Conservation (phyloP, 2,329 filamentous ascomycete species). For the Didymella lethalis region DNA sequence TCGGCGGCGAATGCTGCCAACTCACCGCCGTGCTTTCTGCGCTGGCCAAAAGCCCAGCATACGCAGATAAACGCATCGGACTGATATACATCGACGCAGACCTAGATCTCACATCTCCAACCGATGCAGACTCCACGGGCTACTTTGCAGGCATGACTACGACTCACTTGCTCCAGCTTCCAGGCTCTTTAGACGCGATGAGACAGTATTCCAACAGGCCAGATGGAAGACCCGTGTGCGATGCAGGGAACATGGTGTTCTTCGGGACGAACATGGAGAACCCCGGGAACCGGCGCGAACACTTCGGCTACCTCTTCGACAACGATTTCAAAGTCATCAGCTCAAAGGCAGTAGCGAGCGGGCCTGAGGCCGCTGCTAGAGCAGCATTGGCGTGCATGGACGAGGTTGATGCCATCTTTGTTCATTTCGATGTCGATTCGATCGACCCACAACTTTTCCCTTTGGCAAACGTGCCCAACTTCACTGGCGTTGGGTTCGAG, state of each 20-base stretch:
- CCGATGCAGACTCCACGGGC: not conserved
- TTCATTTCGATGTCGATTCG: not conserved
- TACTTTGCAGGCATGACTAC: not conserved
- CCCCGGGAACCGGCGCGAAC: not conserved
- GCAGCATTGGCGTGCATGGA: not conserved
- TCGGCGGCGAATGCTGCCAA: not conserved
- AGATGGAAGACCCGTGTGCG: not conserved
- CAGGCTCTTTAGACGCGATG: not conserved
- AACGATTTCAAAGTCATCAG: not conserved
- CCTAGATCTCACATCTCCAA: not conserved
- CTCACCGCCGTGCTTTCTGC: not conserved
- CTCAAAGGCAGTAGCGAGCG: not conserved
- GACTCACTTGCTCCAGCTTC: not conserved
- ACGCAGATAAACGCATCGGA: not conserved
- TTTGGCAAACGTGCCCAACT: not conserved
- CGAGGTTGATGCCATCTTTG: not conserved
- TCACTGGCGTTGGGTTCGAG: not conserved
- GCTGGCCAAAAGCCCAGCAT: not conserved
- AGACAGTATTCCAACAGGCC: not conserved
- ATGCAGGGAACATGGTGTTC: not conserved
- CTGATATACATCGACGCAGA: not conserved
- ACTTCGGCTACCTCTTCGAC: not conserved
- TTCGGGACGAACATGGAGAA: not conserved
- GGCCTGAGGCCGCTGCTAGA: not conserved
- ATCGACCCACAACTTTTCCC: not conserved